Evolutionary conservation across 1,284 basidiomycete genomes (phyloP), one percentile per base, ranked within the genome.

Genomic region (Tylopilus sp.): DNA sequence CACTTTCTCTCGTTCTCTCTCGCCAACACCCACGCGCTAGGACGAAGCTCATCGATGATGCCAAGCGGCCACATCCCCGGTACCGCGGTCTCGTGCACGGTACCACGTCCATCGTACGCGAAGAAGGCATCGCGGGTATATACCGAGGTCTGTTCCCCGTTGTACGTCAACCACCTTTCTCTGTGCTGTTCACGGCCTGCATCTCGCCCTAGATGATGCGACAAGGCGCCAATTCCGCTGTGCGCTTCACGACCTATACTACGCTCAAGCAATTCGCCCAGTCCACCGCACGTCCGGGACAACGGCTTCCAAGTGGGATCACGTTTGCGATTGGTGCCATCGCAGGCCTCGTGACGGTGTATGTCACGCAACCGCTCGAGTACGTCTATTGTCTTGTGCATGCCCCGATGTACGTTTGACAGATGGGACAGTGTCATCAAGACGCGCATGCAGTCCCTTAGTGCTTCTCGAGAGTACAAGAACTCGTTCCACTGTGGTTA

Each of bases 11-110:
- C 30, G 13, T n/a, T 31, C 16, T 19, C 6, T 9, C 23, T 1
- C 33, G 8, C 48, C 25, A n/a, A 49, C 33, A 23, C 11, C 19
- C 13, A 9, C 35, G 15, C 25, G 41, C 8, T 11, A 97, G 93
- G 67, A 99, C 96, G n/a, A 98, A 98, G 67, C 82, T 98, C 55
- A 96, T 99, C 55, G 94, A 96, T 64, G 96, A 98, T 60, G 84
- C 92, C 5, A 92, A 94, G 67, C 81, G 85, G 18, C 78, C 87
- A 0, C 77, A 82, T 54, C 95, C 95, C 3, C 82, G 86, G 60
- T 98, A 92, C 68, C 82, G 82, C 36, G 94, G 95, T n/a, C 74
- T 97, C 25, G 63, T 92, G 6, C 92, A 97, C 57, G 97, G 95
- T 18, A 91, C 94, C 1, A 66, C 74, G 11, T 77, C 80, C 16